Percentiles rank a stretch among this genome's conserved stretches.
Evolutionary conservation across 495 filamentous ascomycete genomes (phyloP).

Genomic region (Podospora pseudoanserina): DNA sequence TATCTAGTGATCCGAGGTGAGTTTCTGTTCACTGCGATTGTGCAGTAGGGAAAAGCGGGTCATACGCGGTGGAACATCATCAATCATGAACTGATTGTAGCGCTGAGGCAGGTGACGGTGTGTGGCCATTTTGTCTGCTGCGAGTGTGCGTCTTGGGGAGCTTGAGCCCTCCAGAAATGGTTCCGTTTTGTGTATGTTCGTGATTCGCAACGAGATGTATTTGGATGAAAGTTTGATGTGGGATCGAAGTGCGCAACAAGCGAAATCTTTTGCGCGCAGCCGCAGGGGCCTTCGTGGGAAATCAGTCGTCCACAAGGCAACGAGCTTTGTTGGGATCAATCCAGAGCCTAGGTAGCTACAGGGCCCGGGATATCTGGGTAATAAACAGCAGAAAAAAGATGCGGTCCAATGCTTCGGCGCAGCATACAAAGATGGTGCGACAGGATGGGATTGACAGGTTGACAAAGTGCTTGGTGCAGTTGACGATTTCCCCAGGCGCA

Average conservation of each 20-base stretch:
- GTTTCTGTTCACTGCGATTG: conserved; percentile 32
- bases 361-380: neutral
- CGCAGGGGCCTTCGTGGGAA: conserved; percentile 15
- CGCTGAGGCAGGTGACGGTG: conserved; percentile 62
- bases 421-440: conserved; percentile 6
- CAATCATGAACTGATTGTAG: conserved; percentile 72
- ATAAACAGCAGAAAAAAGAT: neutral
- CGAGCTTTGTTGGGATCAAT: conserved; percentile 3
- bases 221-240: neutral
- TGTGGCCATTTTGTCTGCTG: conserved; percentile 48
- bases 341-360: neutral
- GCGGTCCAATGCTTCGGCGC: conserved; percentile 2
- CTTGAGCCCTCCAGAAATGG: neutral
- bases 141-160: neutral
- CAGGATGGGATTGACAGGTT: neutral
- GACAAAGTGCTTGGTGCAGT: conserved; percentile 24
- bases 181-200: neutral
- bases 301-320: conserved; percentile 1
- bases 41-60: conserved; percentile 14
- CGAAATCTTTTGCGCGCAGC: conserved; percentile 36
- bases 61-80: conserved; percentile 65
- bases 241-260: conserved; percentile 17
- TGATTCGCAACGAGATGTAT: neutral
- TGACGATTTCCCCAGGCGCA: conserved; percentile 21
- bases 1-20: conserved; percentile 52